phyloP scores from a whole-genome alignment of 2,329 filamentous ascomycete species.

The Teratosphaeria nubilosa region DNA sequence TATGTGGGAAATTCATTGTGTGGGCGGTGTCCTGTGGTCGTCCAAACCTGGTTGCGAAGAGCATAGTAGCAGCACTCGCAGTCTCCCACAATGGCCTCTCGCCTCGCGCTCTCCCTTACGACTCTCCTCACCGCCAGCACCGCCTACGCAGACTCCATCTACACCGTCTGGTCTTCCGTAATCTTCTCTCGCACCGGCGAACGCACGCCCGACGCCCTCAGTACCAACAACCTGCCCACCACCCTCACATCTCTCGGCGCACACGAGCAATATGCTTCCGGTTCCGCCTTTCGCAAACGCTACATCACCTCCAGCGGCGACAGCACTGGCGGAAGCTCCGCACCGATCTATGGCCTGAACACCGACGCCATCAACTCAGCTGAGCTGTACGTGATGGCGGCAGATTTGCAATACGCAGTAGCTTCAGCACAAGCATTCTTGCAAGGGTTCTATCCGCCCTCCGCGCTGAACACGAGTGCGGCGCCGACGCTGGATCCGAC shows the following conservation, averaged over 20 bases:
- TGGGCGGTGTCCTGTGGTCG: background rate
- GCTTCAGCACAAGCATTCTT: slow-evolving; percentile 51
- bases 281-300: slow-evolving; percentile 41
- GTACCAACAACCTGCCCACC: slow-evolving; percentile 15
- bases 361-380: slow-evolving; percentile 33
- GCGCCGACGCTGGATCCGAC: slow-evolving; percentile 25
- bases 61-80: background rate
- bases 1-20: background rate
- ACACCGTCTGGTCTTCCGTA: slow-evolving; percentile 39
- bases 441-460: slow-evolving; percentile 49
- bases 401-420: slow-evolving; percentile 37
- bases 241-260: slow-evolving; percentile 46
- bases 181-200: slow-evolving; percentile 47
- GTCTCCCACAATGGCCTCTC: slow-evolving; percentile 11
- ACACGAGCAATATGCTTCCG: slow-evolving; percentile 42
- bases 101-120: slow-evolving; percentile 10
- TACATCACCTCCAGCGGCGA: slow-evolving; percentile 34
- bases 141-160: slow-evolving; percentile 12
- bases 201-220: slow-evolving; percentile 37
- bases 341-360: slow-evolving; percentile 36
- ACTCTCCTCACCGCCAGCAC: slow-evolving; percentile 10
- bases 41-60: background rate
- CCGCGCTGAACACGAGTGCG: slow-evolving; percentile 22
- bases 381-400: slow-evolving; percentile 39
- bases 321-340: slow-evolving; percentile 15